Evolutionary conservation across 176 grass and related monocot genomes (phyloP), one percentile per base, ranked within the genome.

Genomic region (Aegilops longissima): DNA sequence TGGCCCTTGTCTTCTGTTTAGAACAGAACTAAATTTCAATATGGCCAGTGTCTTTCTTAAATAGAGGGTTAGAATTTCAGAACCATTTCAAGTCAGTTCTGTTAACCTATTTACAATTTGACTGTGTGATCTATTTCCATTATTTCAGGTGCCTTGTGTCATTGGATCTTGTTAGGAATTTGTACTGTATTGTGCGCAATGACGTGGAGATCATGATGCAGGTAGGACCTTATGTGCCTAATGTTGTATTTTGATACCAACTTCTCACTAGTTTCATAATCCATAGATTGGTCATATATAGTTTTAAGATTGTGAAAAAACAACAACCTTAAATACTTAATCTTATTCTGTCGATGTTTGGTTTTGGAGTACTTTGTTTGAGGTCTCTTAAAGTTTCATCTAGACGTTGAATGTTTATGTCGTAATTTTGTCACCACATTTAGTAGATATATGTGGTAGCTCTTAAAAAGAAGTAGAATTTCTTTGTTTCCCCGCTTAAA

Each of bases 191-290:
- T 75, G 20, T 91, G 12, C 81, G 68, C 47, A 89, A 82, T 79
- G 93, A 95, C 72, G 86, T 97, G 59, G 85, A 77, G 61, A 87
- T 70, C 77, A 95, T 97, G 95, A 78, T 97, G 80, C 89, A 95
- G 92, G 95, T 97, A 90, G n/a, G 42, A 66, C 42, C n/a, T 47
- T 82, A 30, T 20, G 13, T 16, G 38, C 77, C 79, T 75, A 17
- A 66, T 33, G 27, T 78, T 70, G 49, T 5, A 40, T 81, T 82
- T 90, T 77, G 17, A 8, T 84, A 75, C 4, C 12, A 61, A 5
- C 12, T 38, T 70, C 10, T 91, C 18, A 69, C 47, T 73, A 29
- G 4, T 58, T 16, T 8, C 52, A 11, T 62, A 77, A 3, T 82
- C 71, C 10, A 49, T 78, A 31, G 20, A 62, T 82, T 16, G 5